Evolutionary conservation across 2,329 filamentous ascomycete species (phyloP).

Genomic region (Hirsutella thompsonii): DNA sequence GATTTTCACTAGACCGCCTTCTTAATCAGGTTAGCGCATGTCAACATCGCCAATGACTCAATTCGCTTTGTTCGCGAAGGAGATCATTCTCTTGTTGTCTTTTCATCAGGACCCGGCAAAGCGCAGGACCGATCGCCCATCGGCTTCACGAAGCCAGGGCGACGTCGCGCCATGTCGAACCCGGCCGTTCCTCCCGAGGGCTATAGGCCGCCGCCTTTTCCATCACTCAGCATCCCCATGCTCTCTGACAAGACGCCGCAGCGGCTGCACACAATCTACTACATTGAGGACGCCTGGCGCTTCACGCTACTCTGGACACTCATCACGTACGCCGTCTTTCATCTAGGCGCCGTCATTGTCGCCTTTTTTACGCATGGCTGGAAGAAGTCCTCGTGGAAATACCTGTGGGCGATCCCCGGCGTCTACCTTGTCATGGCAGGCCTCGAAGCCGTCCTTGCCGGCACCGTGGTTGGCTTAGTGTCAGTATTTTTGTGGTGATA

Average conservation of each 20-base stretch:
- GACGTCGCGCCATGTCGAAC: conserved; percentile 1
- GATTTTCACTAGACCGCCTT: too few relatives aligned
- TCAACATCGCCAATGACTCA: too few relatives aligned
- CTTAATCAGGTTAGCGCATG: too few relatives aligned
- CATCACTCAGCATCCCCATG: conserved; percentile 65
- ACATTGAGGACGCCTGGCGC: conserved; percentile 67
- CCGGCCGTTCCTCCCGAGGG: conserved; percentile 21
- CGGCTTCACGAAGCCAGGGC: neutral
- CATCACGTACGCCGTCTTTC: conserved; percentile 63
- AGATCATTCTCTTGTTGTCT: too few relatives aligned
- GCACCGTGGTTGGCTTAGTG: conserved; percentile 71
- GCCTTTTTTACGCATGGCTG: conserved; percentile 59
- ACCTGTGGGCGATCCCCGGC: conserved; percentile 59
- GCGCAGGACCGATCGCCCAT: neutral
- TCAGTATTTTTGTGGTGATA: conserved; percentile 17
- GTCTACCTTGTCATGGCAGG: conserved; percentile 60
- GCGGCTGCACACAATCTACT: conserved; percentile 50
- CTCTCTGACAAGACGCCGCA: conserved; percentile 30
- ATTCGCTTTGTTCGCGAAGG: too few relatives aligned
- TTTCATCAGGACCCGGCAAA: neutral
- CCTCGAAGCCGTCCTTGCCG: conserved; percentile 65
- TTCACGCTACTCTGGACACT: conserved; percentile 83
- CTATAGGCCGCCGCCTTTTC: conserved; percentile 63
- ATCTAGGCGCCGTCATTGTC: conserved; percentile 58
- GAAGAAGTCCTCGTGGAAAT: conserved; percentile 42